Base-by-base conservation (phyloP, 257 asterid species). In the Paulownia fortunei region DNA sequence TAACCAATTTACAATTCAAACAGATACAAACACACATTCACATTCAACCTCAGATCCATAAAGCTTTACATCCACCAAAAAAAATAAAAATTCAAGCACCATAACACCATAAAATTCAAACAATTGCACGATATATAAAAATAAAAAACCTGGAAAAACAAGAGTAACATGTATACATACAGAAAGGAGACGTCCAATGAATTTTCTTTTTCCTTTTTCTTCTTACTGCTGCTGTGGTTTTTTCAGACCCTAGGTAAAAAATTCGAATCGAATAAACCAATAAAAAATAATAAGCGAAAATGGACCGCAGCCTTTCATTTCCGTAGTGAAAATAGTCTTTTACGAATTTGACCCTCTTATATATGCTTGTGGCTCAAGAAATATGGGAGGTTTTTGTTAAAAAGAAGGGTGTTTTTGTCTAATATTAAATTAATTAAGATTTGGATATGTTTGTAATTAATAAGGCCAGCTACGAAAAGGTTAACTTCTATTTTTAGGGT, bases 191-290 rank as follows among this genome's bases (percentile, higher is more conserved):
- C 84, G 77, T 44, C 80, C 51, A 66, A 80, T 80, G 68, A 21
- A 32, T 54, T 42, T 47, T 79, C 8, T 32, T 59, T 61, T 64
- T 64, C 9, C 19, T 8, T 42, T n/a, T 68, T 59, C n/a, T 46
- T 59, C 0, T 8, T 44, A n/a, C 66, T 24, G 70, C 76, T 18
- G 74, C 49, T 36, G 4, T 34, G 54, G n/a, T 56, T 64, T 55
- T 44, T 66, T n/a, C 80, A 80, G 74, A 74, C 84, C 84, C 84
- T 80, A 74, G 72, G 11, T 60, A 51, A 18, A 15, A 51, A 70
- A 46, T n/a, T n/a, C n/a, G n/a, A n/a, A n/a, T n/a, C n/a, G n/a
- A n/a, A n/a, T n/a, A n/a, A n/a, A n/a, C n/a, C n/a, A n/a, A n/a
- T n/a, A n/a, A n/a, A n/a, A n/a, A n/a, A n/a, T n/a, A n/a, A n/a